Evolutionary conservation across 1,139 yeast species (phyloP), one percentile per base, ranked within the genome.

Genomic region (Candida sojae): DNA sequence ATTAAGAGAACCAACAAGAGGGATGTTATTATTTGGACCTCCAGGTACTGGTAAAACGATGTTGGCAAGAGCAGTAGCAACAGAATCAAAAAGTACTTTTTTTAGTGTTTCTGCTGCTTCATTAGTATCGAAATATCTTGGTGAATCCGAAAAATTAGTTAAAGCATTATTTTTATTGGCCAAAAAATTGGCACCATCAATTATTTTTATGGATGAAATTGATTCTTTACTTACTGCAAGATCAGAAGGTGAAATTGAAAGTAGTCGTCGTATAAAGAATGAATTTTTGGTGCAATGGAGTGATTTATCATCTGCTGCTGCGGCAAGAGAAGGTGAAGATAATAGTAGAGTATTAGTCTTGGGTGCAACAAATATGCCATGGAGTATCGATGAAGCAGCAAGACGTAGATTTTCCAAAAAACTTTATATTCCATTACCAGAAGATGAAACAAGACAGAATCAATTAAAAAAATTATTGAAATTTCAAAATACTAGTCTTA

Each of bases 371-470:
- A 93, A 93, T 64, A 68, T 93, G 55, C 99, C 99, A 0, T 93
- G 99, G 99, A 87, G 91, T 3, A 92, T 93, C 53, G 99, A 93
- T 67, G 99, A 95, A 64, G 99, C 99, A 2, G 99, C 99, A 0
- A 75, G 99, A 60, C 80, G 99, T 64, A 79, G 99, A 57, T 93
- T 93, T 70, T 97, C 89, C 5, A 79, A 96, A 55, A 75, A 98
- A 48, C 97, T 91, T 63, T 92, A 93, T 66, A 93, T 93, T 48
- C 99, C 99, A 2, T 72, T 93, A 48, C 99, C 99, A 0, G 99
- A 93, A 64, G 79, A 77, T 9, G 91, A 86, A 56, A 91, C 98
- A 0, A 71, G 99, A 50, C 68, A 74, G 47, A 82, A 83, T 9
- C 99, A 93, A 61, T 73, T 93, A 31, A 66, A 68, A 48, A 88